A percentile compares a stretch with the other conserved stretches of the same genome.
These are phyloP conservation scores for Aspergillus aculeatinus DNA, from an alignment of 2,329 filamentous ascomycete genomes.

Conservation along the genomic window DNA sequence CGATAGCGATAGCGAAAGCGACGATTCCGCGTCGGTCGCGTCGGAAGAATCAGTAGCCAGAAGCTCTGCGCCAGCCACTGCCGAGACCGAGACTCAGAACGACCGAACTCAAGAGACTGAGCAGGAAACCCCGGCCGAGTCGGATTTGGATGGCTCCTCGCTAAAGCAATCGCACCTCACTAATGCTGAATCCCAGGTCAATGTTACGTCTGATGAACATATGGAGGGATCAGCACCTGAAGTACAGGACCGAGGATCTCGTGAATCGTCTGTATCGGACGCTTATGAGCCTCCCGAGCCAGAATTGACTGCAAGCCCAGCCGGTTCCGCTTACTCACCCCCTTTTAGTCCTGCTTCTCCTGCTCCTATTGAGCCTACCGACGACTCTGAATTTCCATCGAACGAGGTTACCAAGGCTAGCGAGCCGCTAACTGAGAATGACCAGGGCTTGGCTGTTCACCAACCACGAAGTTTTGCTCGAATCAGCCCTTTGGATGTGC, in stretches of 20 bases:
- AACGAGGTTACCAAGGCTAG: slow-evolving; percentile 22
- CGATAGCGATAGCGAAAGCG: slow-evolving; percentile 25
- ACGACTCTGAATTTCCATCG: slow-evolving; percentile 22
- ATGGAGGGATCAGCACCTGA: slow-evolving; percentile 4
- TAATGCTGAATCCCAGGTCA: slow-evolving; percentile 4
- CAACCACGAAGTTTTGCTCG: slow-evolving; percentile 23
- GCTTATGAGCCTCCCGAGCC: slow-evolving; percentile 57
- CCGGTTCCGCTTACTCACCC: slow-evolving; percentile 37
- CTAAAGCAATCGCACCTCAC: slow-evolving; percentile 8
- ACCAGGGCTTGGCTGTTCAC: slow-evolving; percentile 29
- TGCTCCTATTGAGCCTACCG: slow-evolving; percentile 28
- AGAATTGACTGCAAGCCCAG: slow-evolving; percentile 26
- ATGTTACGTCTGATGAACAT: slow-evolving; percentile 11
- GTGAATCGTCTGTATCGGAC: slow-evolving; percentile 46
- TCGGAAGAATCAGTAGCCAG: slow-evolving; percentile 15
- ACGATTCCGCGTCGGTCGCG: background rate
- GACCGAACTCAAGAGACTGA: slow-evolving; percentile 1
- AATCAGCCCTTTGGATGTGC: slow-evolving; percentile 34
- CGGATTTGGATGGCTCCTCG: slow-evolving; percentile 6
- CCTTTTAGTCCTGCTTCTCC: slow-evolving; percentile 46
- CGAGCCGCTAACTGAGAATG: slow-evolving; percentile 33
- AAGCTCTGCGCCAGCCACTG: background rate
- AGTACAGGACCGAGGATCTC: slow-evolving; percentile 18
- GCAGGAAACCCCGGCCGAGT: slow-evolving; percentile 6
- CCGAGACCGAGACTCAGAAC: background rate